These are phyloP conservation scores for Chaetomium sp. DNA, from an alignment of 2,329 filamentous ascomycete species.

Conservation along the genomic window DNA sequence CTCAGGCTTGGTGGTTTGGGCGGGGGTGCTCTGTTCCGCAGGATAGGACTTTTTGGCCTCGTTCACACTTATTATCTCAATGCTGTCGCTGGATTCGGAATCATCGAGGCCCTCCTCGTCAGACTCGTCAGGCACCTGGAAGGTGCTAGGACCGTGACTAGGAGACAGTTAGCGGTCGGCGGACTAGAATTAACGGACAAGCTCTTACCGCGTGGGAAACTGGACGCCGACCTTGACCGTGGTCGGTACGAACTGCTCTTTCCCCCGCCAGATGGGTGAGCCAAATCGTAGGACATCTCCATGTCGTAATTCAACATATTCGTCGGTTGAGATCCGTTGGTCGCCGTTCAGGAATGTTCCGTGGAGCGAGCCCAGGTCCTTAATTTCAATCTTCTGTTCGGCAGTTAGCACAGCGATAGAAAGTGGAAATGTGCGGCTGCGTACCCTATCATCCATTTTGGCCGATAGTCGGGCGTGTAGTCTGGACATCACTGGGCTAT, in stretches of 20 bases:
- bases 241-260: slow-evolving; percentile 39
- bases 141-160: slow-evolving; percentile 28
- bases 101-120: slow-evolving; percentile 33
- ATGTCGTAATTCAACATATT: slow-evolving; percentile 34
- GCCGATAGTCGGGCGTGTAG: slow-evolving; percentile 61
- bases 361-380: slow-evolving; percentile 55
- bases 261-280: slow-evolving; percentile 43
- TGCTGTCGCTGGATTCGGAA: slow-evolving; percentile 22
- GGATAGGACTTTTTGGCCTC: background rate
- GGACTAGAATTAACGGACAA: background rate
- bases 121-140: slow-evolving; percentile 37
- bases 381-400: slow-evolving; percentile 48
- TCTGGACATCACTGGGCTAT: slow-evolving; percentile 72
- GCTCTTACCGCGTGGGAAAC: slow-evolving; percentile 31
- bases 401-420: slow-evolving; percentile 35
- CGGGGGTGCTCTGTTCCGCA: background rate
- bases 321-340: slow-evolving; percentile 31
- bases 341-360: slow-evolving; percentile 52
- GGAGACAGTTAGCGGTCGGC: slow-evolving; percentile 9
- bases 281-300: slow-evolving; percentile 47
- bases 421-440: slow-evolving; percentile 17
- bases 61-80: background rate
- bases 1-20: background rate
- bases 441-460: slow-evolving; percentile 49
- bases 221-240: slow-evolving; percentile 35